A percentile compares a stretch with the other conserved stretches of the same genome.
These are phyloP conservation scores for Pseudocercospora fuligena DNA, from an alignment of 2,329 filamentous ascomycete species.

Conservation along the genomic window DNA sequence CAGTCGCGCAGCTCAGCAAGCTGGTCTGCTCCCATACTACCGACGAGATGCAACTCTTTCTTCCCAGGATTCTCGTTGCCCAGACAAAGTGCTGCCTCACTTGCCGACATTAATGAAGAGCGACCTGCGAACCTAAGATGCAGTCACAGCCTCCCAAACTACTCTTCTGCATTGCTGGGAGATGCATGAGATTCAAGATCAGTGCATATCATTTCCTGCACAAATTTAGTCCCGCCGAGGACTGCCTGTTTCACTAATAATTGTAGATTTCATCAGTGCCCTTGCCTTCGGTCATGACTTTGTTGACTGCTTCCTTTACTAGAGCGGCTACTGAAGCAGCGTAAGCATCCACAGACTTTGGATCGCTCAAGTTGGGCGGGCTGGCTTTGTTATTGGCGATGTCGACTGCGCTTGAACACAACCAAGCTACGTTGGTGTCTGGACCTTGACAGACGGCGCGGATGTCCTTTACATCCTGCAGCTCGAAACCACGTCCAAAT, in stretches of 20 bases:
- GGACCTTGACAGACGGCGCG: conserved; percentile 14
- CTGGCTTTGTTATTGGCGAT: not conserved
- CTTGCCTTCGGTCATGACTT: conserved; percentile 11
- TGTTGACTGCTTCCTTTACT: conserved; percentile 9
- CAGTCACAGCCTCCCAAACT: not conserved
- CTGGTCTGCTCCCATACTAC: too few species aligned
- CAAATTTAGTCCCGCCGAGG: not conserved
- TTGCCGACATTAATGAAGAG: not conserved
- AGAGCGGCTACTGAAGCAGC: conserved; percentile 11
- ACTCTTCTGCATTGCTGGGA: not conserved
- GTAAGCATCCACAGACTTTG: conserved; percentile 12
- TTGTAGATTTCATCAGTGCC: conserved; percentile 12
- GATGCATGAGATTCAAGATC: not conserved
- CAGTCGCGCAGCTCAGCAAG: not conserved
- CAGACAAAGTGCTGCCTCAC: not conserved
- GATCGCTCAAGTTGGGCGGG: conserved; percentile 11
- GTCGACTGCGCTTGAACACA: conserved; percentile 2
- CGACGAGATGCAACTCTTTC: not conserved
- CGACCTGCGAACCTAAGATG: not conserved
- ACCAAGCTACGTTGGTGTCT: conserved; percentile 8
- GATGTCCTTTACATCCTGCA: conserved; percentile 11
- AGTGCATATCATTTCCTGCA: not conserved
- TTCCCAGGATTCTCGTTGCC: not conserved
- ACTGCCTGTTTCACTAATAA: not conserved
- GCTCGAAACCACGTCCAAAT: conserved; percentile 16